Base-by-base conservation (phyloP, 2,329 filamentous ascomycete species). In the Ascochyta viciae-villosae region DNA sequence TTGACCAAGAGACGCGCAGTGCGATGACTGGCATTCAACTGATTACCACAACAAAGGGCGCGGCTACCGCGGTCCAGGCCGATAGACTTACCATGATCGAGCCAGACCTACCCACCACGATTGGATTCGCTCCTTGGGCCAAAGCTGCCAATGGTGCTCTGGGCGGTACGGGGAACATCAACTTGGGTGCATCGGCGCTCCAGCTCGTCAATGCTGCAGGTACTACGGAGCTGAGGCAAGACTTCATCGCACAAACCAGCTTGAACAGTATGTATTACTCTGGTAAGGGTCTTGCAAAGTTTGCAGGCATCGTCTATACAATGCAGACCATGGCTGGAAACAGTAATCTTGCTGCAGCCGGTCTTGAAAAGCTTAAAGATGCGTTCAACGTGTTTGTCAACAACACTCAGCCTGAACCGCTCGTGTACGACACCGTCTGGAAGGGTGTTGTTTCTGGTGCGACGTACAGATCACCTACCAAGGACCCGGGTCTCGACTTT, bases 201-300 rank as follows among this genome's bases (percentile, higher is more conserved):
- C 72, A 80, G 3, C 78, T 80, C 1, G 88, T 96, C 51, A 80
- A 81, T 41, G 79, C 82, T 7, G 81, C 87, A 8, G 90, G 91
- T 0, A 80, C 82, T 12, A 81, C 82, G 16, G 95, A 99, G 74
- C 79, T 96, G 0, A 83, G 85, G 2, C 88, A 96, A 75, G 84
- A 96, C 72, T 90, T 97, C 73, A 76, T 81, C 26, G 76, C 78
- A 0, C 91, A 96, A 72, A 87, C 88, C 3, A 85, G 95, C 65
- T 79, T 93, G 24, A 85, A 95, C 74, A 97, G 93, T 46, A 96
- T 97, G 89, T 99, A 99, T 76, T 98, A 89, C 75, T 91, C 90
- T 67, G 95, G 95, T 66, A 76, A 76, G 63, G 79, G 72, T 0
- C 65, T 77, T 12, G 74, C 73, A 16, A 78, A 78, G 54, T 82